Percentiles rank a stretch among this genome's conserved stretches.
phyloP scores from a whole-genome alignment of 768 basidiomycete species.

The Panaeolus papilionaceus region DNA sequence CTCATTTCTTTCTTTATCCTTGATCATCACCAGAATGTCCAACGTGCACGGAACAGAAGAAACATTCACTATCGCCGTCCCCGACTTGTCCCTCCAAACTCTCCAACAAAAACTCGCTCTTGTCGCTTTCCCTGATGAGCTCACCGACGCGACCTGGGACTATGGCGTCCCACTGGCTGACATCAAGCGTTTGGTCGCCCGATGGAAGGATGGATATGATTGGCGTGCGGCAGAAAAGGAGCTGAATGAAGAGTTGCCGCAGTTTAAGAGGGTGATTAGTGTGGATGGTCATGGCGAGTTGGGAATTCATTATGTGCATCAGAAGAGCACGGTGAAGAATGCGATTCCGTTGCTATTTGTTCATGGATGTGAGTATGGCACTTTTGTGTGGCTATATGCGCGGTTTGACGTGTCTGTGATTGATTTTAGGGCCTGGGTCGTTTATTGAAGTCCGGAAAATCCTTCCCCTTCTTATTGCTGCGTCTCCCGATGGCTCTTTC shows the following conservation, averaged over 20 bases:
- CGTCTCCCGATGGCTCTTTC: slow-evolving; percentile 38
- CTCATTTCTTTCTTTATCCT: not conserved
- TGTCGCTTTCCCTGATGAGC: slow-evolving; percentile 60
- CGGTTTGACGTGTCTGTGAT: not conserved
- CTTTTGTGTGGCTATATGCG: not conserved
- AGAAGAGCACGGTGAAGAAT: slow-evolving; percentile 46
- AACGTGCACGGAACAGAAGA: slow-evolving; percentile 30
- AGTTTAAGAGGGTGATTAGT: slow-evolving; percentile 58
- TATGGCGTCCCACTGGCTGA: slow-evolving; percentile 62
- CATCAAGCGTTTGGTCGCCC: slow-evolving; percentile 50
- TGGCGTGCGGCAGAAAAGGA: slow-evolving; percentile 59
- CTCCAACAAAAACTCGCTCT: slow-evolving; percentile 55
- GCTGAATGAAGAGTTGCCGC: slow-evolving; percentile 59
- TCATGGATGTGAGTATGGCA: slow-evolving; percentile 54
- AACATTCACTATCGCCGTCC: slow-evolving; percentile 53
- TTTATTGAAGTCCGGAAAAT: slow-evolving; percentile 65
- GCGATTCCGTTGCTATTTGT: slow-evolving; percentile 67
- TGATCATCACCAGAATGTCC: not conserved
- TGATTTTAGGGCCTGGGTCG: slow-evolving; percentile 60
- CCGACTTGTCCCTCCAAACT: slow-evolving; percentile 46
- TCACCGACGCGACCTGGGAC: slow-evolving; percentile 53
- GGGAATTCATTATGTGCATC: slow-evolving; percentile 64
- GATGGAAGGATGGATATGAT: slow-evolving; percentile 62
- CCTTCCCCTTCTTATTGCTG: slow-evolving; percentile 54
- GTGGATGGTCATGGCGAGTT: slow-evolving; percentile 51